Conservation (phyloP, 2,329 filamentous ascomycete species). For the Botrytis pseudocinerea region DNA sequence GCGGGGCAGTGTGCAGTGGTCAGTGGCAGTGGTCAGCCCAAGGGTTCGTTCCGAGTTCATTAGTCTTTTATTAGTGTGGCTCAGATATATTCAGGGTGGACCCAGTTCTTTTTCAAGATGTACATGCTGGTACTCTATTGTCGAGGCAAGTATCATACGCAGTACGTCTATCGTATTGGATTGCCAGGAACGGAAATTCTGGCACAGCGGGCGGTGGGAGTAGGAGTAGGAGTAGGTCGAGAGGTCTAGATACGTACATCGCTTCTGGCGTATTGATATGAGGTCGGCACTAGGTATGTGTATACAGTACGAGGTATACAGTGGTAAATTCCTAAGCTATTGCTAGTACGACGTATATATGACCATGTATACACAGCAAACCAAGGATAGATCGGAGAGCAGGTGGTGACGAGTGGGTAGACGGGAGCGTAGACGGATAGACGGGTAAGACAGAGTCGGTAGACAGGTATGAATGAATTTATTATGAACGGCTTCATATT, state of each 20-base stretch:
- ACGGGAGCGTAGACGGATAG: background rate
- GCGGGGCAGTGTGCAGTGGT: background rate
- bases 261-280: background rate
- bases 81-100: background rate
- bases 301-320: background rate
- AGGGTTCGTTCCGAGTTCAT: background rate
- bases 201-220: background rate
- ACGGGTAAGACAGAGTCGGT: too few relatives aligned
- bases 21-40: slow-evolving; percentile 3
- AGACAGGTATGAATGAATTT: background rate
- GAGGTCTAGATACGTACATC: background rate
- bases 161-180: background rate
- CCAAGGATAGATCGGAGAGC: too few relatives aligned
- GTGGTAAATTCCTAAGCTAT: too few relatives aligned
- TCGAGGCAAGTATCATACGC: too few relatives aligned
- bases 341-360: too few relatives aligned
- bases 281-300: background rate
- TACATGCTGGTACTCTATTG: too few relatives aligned
- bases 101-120: background rate
- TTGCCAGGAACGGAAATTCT: background rate
- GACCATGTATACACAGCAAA: background rate
- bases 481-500: background rate
- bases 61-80: background rate
- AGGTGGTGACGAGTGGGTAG: background rate
- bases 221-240: background rate